These are phyloP conservation scores for Malus hybrid DNA, from an alignment of 331 rosid genomes.

Conservation along the genomic window DNA sequence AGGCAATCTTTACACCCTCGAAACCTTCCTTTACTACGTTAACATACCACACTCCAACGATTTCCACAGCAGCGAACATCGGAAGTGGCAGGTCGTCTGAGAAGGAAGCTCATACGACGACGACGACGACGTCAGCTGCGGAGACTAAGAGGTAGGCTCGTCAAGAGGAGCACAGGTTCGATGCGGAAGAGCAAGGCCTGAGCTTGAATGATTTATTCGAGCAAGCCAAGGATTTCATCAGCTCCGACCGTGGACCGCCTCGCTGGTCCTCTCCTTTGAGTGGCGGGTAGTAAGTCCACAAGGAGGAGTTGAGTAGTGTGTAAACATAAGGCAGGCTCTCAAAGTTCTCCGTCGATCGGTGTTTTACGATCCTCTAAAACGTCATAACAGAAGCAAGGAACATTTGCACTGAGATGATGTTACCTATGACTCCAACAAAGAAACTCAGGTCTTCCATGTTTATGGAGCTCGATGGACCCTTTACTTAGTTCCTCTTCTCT, in stretches of 20 bases:
- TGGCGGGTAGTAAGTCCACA: constrained; percentile 51
- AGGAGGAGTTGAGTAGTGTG: constrained; percentile 44
- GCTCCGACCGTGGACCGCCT: constrained; percentile 59
- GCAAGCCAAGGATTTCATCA: constrained; percentile 36
- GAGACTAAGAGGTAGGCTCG: background rate
- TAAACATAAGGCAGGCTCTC: constrained; percentile 60
- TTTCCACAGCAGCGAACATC: background rate
- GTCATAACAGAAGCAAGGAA: constrained; percentile 56
- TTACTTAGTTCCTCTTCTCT: background rate
- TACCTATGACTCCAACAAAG: constrained; percentile 52
- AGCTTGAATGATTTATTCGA: constrained; percentile 47
- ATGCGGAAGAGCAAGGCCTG: constrained; percentile 13
- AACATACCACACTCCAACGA: constrained; percentile 20
- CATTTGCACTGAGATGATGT: constrained; percentile 55
- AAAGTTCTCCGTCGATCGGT: constrained; percentile 46
- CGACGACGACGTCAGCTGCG: background rate
- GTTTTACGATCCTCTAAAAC: constrained; percentile 40
- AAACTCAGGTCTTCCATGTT: constrained; percentile 38
- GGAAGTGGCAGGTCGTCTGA: background rate
- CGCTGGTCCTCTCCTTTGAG: constrained; percentile 76
- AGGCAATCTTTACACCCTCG: constrained; percentile 82
- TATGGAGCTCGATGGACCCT: background rate
- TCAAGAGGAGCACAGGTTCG: constrained; percentile 2
- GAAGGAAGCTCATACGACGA: background rate
- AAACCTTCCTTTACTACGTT: constrained; percentile 70